Percentiles rank a stretch among this genome's conserved stretches.
These are phyloP conservation scores for Asterophora lycoperdoides DNA, from an alignment of 768 basidiomycete genomes.

Conservation along the genomic window DNA sequence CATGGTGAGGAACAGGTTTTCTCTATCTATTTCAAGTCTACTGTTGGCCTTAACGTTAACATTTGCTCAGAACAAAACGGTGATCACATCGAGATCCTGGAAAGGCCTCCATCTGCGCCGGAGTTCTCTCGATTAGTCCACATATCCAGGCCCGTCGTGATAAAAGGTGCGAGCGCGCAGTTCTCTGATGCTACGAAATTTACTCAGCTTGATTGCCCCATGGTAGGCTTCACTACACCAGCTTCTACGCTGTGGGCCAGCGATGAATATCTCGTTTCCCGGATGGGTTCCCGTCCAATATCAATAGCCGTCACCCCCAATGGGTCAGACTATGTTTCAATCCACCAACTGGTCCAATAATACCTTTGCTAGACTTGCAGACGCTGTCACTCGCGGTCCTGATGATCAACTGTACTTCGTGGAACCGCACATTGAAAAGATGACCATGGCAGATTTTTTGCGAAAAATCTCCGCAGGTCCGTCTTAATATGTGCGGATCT, in stretches of 20 bases:
- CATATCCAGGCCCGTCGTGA: slow-evolving; percentile 68
- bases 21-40: neutral
- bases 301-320: slow-evolving; percentile 82
- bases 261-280: slow-evolving; percentile 52
- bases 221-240: slow-evolving; percentile 45
- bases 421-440: slow-evolving; percentile 66
- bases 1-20: slow-evolving; percentile 26
- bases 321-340: slow-evolving; percentile 47
- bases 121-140: slow-evolving; percentile 68
- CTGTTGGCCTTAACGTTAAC: neutral
- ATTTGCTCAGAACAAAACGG: slow-evolving; percentile 68
- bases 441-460: slow-evolving; percentile 61
- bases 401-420: slow-evolving; percentile 64
- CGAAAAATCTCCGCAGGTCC: slow-evolving; percentile 30
- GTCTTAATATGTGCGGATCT: slow-evolving; percentile 4
- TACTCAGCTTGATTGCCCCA: neutral
- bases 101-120: slow-evolving; percentile 56
- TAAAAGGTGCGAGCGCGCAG: slow-evolving; percentile 46
- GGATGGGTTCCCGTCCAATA: slow-evolving; percentile 50
- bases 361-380: slow-evolving; percentile 56
- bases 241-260: slow-evolving; percentile 54
- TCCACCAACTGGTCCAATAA: slow-evolving; percentile 8
- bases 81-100: slow-evolving; percentile 41
- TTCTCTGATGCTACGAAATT: neutral
- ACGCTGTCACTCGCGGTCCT: slow-evolving; percentile 56